Evolutionary conservation across 345 rosid genomes (phyloP), one percentile per base, ranked within the genome.

Genomic region (Syzygium aqueum): DNA sequence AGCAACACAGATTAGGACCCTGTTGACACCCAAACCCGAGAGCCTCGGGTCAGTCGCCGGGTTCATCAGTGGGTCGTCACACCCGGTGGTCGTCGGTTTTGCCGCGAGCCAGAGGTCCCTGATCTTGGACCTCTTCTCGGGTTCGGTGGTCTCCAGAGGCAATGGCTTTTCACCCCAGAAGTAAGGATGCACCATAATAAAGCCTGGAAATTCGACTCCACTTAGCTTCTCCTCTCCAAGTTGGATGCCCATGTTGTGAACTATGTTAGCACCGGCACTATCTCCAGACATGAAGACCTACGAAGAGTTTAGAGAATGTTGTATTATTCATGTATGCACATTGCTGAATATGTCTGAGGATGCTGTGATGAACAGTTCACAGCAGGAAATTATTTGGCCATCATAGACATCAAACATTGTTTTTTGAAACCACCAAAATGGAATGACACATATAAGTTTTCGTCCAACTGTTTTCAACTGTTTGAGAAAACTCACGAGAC

Each of bases 221-320:
- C 6, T 17, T 23, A 89, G 52, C 33, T 28, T 86, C 11, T 88
- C 84, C 54, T 30, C 17, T 22, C 86, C 84, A 14, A 78, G 78
- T 56, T 67, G 57, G 40, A 90, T 21, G 7, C 73, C 89, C 84
- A 90, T 73, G 80, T 73, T 73, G 90, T 88, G 93, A 0, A 85
- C 89, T 17, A 92, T 88, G 50, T 91, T 91, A 37, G 89, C 93
- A 7, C 95, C 93, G 4, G 91, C 92, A 33, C 91, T 90, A 43
- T 93, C 94, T 11, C 93, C 94, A 0, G 90, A 92, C 3, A 92
- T 40, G 23, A 88, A 93, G 37, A 93, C 89, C 51, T 73, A 19
- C 21, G 27, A 73, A 33, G 51, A 43, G n/a, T 37, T 53, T 73
- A 11, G 49, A 73, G 27, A 37, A 73, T 37, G 43, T 5, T 19